Conservation (phyloP, 1,284 basidiomycete genomes). For the Anthracocystis walkeri region DNA sequence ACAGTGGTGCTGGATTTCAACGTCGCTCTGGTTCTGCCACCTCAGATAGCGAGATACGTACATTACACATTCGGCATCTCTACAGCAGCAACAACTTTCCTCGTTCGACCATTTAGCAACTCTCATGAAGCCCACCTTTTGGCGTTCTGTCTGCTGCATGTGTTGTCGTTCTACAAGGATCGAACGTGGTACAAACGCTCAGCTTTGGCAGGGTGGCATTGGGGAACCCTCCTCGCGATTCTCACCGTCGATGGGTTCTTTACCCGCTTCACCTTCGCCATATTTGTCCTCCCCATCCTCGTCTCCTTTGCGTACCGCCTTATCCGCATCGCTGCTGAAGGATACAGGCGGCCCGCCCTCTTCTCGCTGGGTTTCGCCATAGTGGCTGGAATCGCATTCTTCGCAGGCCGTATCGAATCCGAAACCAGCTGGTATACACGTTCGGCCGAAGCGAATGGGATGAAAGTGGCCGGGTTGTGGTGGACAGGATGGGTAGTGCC, state of each 20-base stretch:
- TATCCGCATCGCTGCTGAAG: background rate
- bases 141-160: constrained; percentile 27
- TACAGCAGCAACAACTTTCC: constrained; percentile 62
- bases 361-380: constrained; percentile 9
- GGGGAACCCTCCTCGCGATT: constrained; percentile 14
- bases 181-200: constrained; percentile 16
- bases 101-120: constrained; percentile 69
- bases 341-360: background rate
- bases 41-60: constrained; percentile 13
- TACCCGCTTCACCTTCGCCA: constrained; percentile 64
- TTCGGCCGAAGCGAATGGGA: background rate
- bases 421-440: constrained; percentile 22
- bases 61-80: constrained; percentile 55
- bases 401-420: background rate
- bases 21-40: constrained; percentile 9
- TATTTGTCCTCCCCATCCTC: constrained; percentile 57
- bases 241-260: constrained; percentile 57
- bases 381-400: background rate
- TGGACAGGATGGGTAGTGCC: constrained; percentile 35
- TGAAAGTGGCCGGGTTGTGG: constrained; percentile 5
- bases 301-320: background rate
- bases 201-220: background rate
- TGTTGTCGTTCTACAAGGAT: background rate
- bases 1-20: constrained; percentile 25
- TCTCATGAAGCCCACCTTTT: constrained; percentile 61